Conservation (phyloP, 495 filamentous ascomycete species). For the Hypoxylon perforatum region DNA sequence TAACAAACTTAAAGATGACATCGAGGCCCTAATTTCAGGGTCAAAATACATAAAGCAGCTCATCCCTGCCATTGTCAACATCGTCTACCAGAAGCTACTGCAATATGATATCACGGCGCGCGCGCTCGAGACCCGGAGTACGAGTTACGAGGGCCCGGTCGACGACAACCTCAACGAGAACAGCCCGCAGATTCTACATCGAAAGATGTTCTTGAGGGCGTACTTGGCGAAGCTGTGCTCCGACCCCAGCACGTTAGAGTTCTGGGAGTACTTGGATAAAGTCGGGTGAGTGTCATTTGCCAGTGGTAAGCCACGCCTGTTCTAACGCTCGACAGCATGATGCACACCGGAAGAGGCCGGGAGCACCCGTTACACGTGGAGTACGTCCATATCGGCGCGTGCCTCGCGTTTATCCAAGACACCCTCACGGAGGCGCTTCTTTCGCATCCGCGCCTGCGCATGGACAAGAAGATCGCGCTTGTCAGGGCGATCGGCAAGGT, state of each 20-base stretch:
- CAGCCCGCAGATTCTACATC: slow-evolving; percentile 75
- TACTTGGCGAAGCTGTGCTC: slow-evolving; percentile 76
- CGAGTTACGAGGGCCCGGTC: slow-evolving; percentile 69
- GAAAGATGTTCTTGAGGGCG: slow-evolving; percentile 79
- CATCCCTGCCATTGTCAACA: slow-evolving; percentile 76
- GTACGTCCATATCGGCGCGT: slow-evolving; percentile 78
- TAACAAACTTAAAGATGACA: slow-evolving; percentile 62
- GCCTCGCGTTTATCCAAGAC: slow-evolving; percentile 76
- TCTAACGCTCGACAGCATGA: slow-evolving; percentile 58
- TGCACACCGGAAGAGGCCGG: slow-evolving; percentile 75
- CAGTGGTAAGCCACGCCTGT: neutral
- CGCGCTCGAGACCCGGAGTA: slow-evolving; percentile 73
- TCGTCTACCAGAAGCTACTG: slow-evolving; percentile 82
- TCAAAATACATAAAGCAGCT: slow-evolving; percentile 78
- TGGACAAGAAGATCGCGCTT: slow-evolving; percentile 73
- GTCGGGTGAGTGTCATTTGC: slow-evolving; percentile 62
- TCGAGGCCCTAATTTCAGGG: slow-evolving; percentile 72
- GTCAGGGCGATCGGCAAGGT: slow-evolving; percentile 71
- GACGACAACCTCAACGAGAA: slow-evolving; percentile 71
- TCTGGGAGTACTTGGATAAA: slow-evolving; percentile 83
- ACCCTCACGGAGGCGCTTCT: slow-evolving; percentile 79
- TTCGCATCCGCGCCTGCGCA: slow-evolving; percentile 70
- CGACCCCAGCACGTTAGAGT: slow-evolving; percentile 76
- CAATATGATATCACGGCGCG: slow-evolving; percentile 80
- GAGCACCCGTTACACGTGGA: slow-evolving; percentile 75